Conservation (phyloP, 352 stramenopile species). For the Phytopythium sindhum region DNA sequence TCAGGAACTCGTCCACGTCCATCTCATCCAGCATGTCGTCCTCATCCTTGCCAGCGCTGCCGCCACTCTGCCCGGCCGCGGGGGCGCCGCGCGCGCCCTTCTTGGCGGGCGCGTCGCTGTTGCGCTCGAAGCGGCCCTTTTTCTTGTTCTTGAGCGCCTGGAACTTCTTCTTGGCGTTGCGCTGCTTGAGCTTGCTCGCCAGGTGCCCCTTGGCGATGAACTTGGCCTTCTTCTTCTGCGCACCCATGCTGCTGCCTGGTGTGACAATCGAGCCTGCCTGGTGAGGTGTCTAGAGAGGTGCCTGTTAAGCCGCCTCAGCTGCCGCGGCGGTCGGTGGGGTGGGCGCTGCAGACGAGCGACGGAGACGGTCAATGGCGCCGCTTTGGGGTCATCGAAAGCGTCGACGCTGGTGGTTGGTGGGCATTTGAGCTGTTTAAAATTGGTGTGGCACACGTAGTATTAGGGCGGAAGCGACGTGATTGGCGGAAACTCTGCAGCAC, state of each 20-base stretch:
- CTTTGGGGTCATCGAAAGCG: not conserved
- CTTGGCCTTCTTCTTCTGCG: constrained; percentile 86
- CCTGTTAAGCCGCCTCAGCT: no score
- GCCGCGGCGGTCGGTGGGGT: no score
- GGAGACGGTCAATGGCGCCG: not conserved
- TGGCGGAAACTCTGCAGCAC: not conserved
- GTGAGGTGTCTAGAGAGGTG: no score
- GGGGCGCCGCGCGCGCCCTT: constrained; percentile 31
- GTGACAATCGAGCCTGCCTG: no score
- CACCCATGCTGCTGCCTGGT: constrained; percentile 46
- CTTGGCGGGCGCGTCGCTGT: constrained; percentile 55
- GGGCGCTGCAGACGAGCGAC: not conserved
- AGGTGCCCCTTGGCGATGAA: constrained; percentile 84
- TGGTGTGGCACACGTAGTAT: not conserved
- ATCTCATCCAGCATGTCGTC: constrained; percentile 85
- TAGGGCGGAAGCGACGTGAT: not conserved
- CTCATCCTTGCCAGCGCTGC: constrained; percentile 45
- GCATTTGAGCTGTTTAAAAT: not conserved
- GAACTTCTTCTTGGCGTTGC: constrained; percentile 82
- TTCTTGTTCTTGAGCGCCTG: constrained; percentile 80
- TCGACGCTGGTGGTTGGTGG: not conserved
- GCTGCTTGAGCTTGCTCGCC: constrained; percentile 77
- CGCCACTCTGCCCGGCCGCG: constrained; percentile 9
- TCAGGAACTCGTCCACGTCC: constrained; percentile 86
- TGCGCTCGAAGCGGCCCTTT: constrained; percentile 58